Conservation (phyloP, 257 asterid genomes). For the Rauvolfia tetraphylla region DNA sequence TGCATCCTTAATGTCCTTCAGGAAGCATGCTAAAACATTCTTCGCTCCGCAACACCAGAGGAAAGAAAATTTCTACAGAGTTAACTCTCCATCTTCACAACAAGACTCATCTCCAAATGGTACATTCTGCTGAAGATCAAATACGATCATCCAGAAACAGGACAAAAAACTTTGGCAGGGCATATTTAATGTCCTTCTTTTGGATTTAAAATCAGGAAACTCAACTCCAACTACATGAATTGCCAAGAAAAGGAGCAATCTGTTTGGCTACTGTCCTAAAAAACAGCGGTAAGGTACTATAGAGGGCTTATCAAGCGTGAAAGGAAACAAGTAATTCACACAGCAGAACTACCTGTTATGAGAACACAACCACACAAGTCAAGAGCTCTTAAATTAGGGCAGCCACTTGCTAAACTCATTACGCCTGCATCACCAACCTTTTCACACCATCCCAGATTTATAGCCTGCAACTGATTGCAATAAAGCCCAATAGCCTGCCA, state of each 20-base stretch:
- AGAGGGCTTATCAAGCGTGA: background rate
- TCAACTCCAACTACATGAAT: background rate
- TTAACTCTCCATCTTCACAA: background rate
- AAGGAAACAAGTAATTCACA: background rate
- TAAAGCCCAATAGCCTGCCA: slow-evolving; percentile 81
- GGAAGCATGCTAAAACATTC: background rate
- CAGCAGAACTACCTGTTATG: slow-evolving; percentile 58
- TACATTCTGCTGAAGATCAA: background rate
- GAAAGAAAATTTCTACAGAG: background rate
- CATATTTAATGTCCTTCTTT: background rate
- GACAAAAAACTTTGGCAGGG: background rate
- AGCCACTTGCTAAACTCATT: slow-evolving; percentile 89
- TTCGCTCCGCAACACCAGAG: background rate
- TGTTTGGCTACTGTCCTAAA: background rate
- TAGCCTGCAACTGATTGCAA: slow-evolving; percentile 70
- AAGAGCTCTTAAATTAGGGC: slow-evolving; percentile 81
- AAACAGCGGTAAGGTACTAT: no score
- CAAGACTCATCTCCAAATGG: background rate
- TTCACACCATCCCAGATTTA: slow-evolving; percentile 97
- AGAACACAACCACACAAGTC: slow-evolving; percentile 94
- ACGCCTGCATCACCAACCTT: slow-evolving; percentile 87
- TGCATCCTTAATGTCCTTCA: background rate
- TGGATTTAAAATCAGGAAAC: background rate
- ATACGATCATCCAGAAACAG: background rate
- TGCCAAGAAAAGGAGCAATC: background rate